Evolutionary conservation across 768 basidiomycete genomes (phyloP).

Genomic region (Podaxis pistillaris): DNA sequence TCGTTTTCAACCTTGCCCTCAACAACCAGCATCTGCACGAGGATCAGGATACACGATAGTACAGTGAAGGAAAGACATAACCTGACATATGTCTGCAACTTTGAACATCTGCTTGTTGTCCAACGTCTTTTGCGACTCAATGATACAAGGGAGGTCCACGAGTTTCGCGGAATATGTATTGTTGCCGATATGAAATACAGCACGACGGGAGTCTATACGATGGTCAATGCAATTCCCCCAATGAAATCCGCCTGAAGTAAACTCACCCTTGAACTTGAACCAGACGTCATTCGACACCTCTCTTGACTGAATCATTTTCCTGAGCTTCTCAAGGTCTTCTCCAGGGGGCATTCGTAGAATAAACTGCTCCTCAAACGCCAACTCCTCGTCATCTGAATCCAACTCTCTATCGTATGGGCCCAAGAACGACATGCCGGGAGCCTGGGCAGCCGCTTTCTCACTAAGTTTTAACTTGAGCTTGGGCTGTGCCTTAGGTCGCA

Average conservation of each 20-base stretch:
- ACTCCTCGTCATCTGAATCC: constrained; percentile 92
- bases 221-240: background rate
- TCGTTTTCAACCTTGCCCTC: constrained; percentile 74
- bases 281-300: constrained; percentile 84
- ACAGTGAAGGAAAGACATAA: constrained; percentile 29
- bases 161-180: constrained; percentile 86
- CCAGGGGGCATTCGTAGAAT: constrained; percentile 86
- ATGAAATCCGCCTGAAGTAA: background rate
- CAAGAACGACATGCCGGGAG: constrained; percentile 84
- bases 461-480: constrained; percentile 88
- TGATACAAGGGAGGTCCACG: constrained; percentile 91
- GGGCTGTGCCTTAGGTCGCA: constrained; percentile 54
- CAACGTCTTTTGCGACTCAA: constrained; percentile 93
- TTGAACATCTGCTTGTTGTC: constrained; percentile 99
- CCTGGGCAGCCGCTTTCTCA: constrained; percentile 77
- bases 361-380: constrained; percentile 97
- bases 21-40: constrained; percentile 84
- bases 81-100: constrained; percentile 97
- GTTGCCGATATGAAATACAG: constrained; percentile 83
- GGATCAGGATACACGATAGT: constrained; percentile 16
- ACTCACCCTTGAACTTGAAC: constrained; percentile 95
- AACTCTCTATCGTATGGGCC: constrained; percentile 93
- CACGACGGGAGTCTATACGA: constrained; percentile 79
- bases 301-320: constrained; percentile 77
- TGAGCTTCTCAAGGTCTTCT: constrained; percentile 74